These are phyloP conservation scores for Aspergillus sojae DNA, from an alignment of 2,329 filamentous ascomycete species.

Conservation along the genomic window DNA sequence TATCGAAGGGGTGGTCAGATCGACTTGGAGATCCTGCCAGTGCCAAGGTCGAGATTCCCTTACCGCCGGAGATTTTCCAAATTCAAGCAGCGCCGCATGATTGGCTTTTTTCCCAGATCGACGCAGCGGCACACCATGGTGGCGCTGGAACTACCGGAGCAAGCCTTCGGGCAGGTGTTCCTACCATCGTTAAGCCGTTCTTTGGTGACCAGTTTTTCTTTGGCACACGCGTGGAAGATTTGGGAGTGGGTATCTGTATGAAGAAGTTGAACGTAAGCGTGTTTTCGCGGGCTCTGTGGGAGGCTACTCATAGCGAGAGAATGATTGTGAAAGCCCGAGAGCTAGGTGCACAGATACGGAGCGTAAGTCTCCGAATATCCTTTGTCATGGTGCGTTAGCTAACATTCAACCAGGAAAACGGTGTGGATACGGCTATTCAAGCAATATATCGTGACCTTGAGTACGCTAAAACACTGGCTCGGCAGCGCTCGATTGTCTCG, in stretches of 20 bases:
- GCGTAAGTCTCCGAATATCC: conserved; percentile 56
- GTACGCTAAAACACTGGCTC: conserved; percentile 83
- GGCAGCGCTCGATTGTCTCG: conserved; percentile 53
- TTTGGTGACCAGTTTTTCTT: conserved; percentile 99
- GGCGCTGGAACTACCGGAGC: conserved; percentile 94
- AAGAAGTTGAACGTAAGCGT: conserved; percentile 86
- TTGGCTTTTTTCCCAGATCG: conserved; percentile 93
- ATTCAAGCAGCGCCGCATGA: conserved; percentile 94
- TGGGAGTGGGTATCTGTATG: conserved; percentile 87
- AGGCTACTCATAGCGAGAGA: conserved; percentile 83
- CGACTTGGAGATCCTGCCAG: conserved; percentile 65
- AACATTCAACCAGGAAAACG: conserved; percentile 68
- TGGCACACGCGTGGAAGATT: conserved; percentile 82
- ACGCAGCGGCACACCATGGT: conserved; percentile 92
- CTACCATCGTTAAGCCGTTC: conserved; percentile 94
- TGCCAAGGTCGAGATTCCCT: conserved; percentile 64
- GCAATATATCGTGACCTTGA: conserved; percentile 93
- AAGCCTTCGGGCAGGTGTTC: conserved; percentile 84
- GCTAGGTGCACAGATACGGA: conserved; percentile 84
- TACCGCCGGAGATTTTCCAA: conserved; percentile 79
- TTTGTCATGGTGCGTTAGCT: conserved; percentile 21
- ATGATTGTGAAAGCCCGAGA: conserved; percentile 86
- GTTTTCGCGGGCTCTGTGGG: conserved; percentile 86
- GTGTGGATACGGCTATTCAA: conserved; percentile 87
- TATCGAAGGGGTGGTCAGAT: conserved; percentile 97